Evolutionary conservation across 768 basidiomycete species (phyloP), one percentile per base, ranked within the genome.

Genomic region (Xerocomellus dryophilus): DNA sequence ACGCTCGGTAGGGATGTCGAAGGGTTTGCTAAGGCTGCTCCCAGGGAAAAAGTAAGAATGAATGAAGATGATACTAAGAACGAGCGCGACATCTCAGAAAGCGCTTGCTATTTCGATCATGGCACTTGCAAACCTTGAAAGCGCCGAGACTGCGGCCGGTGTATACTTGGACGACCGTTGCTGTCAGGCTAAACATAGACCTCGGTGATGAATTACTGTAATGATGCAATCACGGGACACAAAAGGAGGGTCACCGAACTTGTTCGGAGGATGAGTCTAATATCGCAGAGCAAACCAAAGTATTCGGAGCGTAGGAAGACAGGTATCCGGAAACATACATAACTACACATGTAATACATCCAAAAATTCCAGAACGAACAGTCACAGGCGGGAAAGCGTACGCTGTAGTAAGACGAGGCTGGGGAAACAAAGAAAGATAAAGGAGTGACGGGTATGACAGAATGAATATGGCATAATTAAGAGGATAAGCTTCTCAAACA

Each of bases 261-360:
- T 14, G 27, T 35, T 39, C 21, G 7, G n/a, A 20, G 42, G 4
- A 32, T 29, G 42, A 25, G 25, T 51, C 51, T 56, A 46, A 43
- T 56, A 36, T 60, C 42, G 47, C 44, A 54, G 47, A 42, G 46
- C 20, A 60, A 54, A 34, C 43, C 50, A 54, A 39, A 58, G 59
- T 18, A 51, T 47, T 58, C 49, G 12, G 41, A 53, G 29, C 42
- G 46, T 66, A 71, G 65, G 60, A 63, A 62, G 54, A 71, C 71
- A 73, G 62, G 61, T 66, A 66, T 71, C 65, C 69, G 64, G 67
- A 66, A 61, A 72, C 65, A 70, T 54, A 66, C 69, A 70, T 64
- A 73, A 71, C 67, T 71, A 72, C 67, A 70, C 54, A 50, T 50
- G 61, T 70, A 61, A 70, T 71, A 71, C 69, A 71, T 71, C 66